Evolutionary conservation across 495 filamentous ascomycete species (phyloP).

Genomic region (Halenospora varia): DNA sequence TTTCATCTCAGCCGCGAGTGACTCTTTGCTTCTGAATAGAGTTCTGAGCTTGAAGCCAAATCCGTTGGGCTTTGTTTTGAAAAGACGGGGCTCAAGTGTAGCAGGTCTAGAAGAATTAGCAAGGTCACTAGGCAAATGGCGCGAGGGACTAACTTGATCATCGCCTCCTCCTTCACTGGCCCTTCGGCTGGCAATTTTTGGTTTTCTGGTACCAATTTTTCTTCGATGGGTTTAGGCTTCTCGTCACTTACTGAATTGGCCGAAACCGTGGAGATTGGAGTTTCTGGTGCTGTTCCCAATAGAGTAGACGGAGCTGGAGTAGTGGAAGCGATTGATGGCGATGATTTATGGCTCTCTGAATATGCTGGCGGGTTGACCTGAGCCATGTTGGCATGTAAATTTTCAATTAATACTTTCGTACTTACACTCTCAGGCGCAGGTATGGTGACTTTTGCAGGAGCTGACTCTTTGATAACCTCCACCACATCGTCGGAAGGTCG

Average conservation of each 20-base stretch:
- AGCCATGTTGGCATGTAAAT: not conserved
- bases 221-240: not conserved
- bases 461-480: not conserved
- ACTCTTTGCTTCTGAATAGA: constrained; percentile 21
- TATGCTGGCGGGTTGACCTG: constrained; percentile 17
- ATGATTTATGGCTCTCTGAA: constrained; percentile 2
- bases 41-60: constrained; percentile 19
- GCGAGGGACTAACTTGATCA: not conserved
- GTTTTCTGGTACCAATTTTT: not conserved
- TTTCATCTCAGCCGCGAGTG: constrained; percentile 21
- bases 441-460: not conserved
- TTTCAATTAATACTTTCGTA: not conserved
- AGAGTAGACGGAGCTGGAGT: not conserved
- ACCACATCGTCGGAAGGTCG: not conserved
- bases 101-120: constrained; percentile 8
- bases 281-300: not conserved
- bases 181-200: not conserved
- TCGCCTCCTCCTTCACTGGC: not conserved
- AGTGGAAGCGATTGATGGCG: not conserved
- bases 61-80: constrained; percentile 12
- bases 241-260: not conserved
- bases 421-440: not conserved
- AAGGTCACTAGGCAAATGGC: not conserved
- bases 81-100: constrained; percentile 14
- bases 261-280: not conserved